These are phyloP conservation scores for Eucalyptus marginata DNA, from an alignment of 345 rosid species.

Conservation along the genomic window DNA sequence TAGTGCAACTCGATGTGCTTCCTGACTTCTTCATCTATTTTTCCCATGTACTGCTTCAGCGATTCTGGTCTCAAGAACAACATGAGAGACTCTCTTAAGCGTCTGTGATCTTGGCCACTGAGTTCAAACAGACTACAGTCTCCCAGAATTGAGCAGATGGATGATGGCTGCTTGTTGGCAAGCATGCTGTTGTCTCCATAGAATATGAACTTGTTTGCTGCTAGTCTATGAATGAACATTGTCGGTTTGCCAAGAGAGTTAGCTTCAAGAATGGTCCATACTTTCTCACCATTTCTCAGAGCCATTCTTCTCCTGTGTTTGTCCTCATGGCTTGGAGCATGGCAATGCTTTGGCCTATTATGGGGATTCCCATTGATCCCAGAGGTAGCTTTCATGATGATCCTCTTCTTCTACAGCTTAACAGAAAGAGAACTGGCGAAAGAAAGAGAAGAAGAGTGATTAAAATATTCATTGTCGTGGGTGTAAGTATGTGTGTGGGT, in stretches of 20 bases:
- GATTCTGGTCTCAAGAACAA: conserved; percentile 49
- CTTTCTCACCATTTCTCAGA: conserved; percentile 10
- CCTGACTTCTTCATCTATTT: conserved; percentile 41
- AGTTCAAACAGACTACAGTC: conserved; percentile 20
- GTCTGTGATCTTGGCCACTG: conserved; percentile 28
- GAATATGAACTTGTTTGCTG: conserved; percentile 41
- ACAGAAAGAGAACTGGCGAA: too few species aligned
- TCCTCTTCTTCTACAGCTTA: too few species aligned
- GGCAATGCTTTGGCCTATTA: too few species aligned
- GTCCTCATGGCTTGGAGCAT: conserved; percentile 36
- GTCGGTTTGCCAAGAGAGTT: conserved; percentile 30
- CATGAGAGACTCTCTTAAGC: conserved; percentile 25
- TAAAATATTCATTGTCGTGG: too few species aligned
- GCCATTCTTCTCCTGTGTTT: conserved; percentile 33
- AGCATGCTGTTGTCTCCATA: conserved; percentile 9
- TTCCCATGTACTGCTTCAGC: conserved; percentile 30
- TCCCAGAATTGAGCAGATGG: conserved; percentile 19
- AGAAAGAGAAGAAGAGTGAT: too few species aligned
- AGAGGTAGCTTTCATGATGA: too few species aligned
- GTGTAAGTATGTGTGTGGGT: too few species aligned
- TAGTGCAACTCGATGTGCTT: conserved; percentile 24
- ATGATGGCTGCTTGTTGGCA: conserved; percentile 15
- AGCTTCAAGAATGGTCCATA: conserved; percentile 43
- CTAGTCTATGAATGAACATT: conserved; percentile 30
- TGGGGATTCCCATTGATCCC: too few species aligned